Conservation (phyloP, 768 basidiomycete genomes). For the Hygrophoropsis aurantiaca region DNA sequence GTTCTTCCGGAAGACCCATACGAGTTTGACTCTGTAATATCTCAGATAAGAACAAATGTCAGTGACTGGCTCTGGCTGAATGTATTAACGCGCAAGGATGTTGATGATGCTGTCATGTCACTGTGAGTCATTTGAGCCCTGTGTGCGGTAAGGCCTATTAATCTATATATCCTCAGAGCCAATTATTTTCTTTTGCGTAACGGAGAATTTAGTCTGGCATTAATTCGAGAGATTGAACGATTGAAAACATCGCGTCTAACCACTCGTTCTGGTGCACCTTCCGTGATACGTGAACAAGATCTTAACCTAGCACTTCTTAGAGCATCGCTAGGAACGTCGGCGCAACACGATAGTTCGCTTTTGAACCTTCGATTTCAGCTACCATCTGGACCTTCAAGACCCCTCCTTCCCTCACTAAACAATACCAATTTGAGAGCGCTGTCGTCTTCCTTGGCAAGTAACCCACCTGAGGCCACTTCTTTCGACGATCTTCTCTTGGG, state of each 20-base stretch:
- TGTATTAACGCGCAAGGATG: constrained; percentile 79
- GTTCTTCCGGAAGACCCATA: constrained; percentile 77
- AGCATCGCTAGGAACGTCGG: constrained; percentile 84
- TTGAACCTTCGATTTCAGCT: constrained; percentile 72
- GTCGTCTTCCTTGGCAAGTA: constrained; percentile 41
- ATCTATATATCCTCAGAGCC: constrained; percentile 47
- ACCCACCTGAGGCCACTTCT: constrained; percentile 40
- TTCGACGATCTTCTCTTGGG: constrained; percentile 82
- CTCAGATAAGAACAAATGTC: constrained; percentile 74
- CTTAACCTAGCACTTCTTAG: constrained; percentile 83
- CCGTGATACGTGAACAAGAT: constrained; percentile 89
- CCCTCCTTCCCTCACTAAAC: constrained; percentile 74
- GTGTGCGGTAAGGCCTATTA: constrained; percentile 8
- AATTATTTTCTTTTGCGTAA: constrained; percentile 88
- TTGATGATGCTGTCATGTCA: constrained; percentile 82
- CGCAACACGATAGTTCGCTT: constrained; percentile 82
- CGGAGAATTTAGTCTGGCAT: constrained; percentile 80
- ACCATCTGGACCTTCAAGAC: constrained; percentile 79
- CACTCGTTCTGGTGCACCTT: constrained; percentile 58
- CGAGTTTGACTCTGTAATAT: constrained; percentile 71
- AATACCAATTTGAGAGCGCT: constrained; percentile 29
- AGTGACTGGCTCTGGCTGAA: constrained; percentile 96
- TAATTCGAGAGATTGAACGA: constrained; percentile 85
- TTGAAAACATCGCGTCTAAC: constrained; percentile 79
- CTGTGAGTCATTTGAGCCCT: constrained; percentile 50